Conservation (phyloP, 768 basidiomycete species). For the Boletus vermiculosoides region DNA sequence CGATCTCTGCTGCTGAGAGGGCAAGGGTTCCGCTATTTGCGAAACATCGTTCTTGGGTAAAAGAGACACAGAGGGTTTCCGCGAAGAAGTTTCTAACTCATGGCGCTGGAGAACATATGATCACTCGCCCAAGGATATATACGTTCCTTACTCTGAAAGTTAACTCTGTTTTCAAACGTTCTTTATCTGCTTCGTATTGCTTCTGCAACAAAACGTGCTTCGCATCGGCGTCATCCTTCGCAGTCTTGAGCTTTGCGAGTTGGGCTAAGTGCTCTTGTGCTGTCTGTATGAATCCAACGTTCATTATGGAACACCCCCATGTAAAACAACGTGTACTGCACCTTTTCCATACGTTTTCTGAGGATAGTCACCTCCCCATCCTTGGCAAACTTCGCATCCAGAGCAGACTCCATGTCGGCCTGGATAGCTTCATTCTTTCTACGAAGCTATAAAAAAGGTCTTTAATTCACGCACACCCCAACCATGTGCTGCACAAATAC, state of each 20-base stretch:
- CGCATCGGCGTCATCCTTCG: slow-evolving; percentile 60
- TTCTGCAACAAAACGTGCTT: slow-evolving; percentile 56
- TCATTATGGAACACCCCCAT: neutral
- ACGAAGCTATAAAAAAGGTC: slow-evolving; percentile 41
- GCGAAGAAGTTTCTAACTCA: slow-evolving; percentile 56
- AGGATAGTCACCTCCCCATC: slow-evolving; percentile 72
- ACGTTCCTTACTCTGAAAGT: slow-evolving; percentile 57
- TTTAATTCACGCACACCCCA: slow-evolving; percentile 12
- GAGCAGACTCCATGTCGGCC: slow-evolving; percentile 44
- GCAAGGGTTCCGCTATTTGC: slow-evolving; percentile 40
- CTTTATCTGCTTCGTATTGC: slow-evolving; percentile 65
- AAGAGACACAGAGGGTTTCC: slow-evolving; percentile 48
- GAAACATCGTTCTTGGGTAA: slow-evolving; percentile 45
- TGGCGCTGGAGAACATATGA: slow-evolving; percentile 50
- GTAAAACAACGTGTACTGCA: slow-evolving; percentile 19
- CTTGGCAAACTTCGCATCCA: slow-evolving; percentile 52
- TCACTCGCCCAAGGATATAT: slow-evolving; percentile 12
- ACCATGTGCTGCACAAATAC: slow-evolving; percentile 5
- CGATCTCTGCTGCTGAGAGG: slow-evolving; percentile 42
- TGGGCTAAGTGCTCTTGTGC: slow-evolving; percentile 59
- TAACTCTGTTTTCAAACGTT: slow-evolving; percentile 65
- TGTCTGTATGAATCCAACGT: slow-evolving; percentile 37
- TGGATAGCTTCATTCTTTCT: slow-evolving; percentile 49
- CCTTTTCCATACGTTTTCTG: slow-evolving; percentile 68
- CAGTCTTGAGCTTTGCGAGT: slow-evolving; percentile 52